phyloP scores from a whole-genome alignment of 2,329 filamentous ascomycete species.

The Pseudovirgaria hyperparasitica region DNA sequence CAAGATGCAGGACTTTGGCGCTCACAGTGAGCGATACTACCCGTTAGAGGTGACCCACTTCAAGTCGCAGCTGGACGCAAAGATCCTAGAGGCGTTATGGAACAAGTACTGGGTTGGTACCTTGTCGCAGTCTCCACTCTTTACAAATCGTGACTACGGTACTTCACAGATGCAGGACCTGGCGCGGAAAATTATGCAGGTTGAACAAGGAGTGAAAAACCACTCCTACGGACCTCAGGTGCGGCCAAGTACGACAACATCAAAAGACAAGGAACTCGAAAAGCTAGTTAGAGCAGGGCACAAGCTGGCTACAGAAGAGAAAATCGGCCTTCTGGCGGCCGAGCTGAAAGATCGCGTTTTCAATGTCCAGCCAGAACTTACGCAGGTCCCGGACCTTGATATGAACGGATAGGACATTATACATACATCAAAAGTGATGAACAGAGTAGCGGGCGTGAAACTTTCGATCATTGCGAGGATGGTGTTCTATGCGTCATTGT shows the following conservation, averaged over 20 bases:
- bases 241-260: slow-evolving; percentile 13
- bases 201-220: slow-evolving; percentile 31
- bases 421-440: no score
- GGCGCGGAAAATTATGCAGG: slow-evolving; percentile 65
- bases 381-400: no score
- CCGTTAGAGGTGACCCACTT: slow-evolving; percentile 83
- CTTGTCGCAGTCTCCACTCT: slow-evolving; percentile 76
- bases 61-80: slow-evolving; percentile 81
- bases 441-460: no score
- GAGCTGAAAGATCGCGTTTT: slow-evolving; percentile 54
- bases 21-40: slow-evolving; percentile 85
- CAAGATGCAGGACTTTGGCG: slow-evolving; percentile 92
- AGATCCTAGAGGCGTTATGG: slow-evolving; percentile 81
- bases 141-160: slow-evolving; percentile 85
- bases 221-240: slow-evolving; percentile 13
- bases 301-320: slow-evolving; percentile 49
- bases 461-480: no score
- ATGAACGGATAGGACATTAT: no score
- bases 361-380: no score
- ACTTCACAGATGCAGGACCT: slow-evolving; percentile 88
- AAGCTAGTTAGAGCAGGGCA: slow-evolving; percentile 51
- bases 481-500: no score
- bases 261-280: slow-evolving; percentile 38
- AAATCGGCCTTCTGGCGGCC: slow-evolving; percentile 47
- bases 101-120: slow-evolving; percentile 99